phyloP scores from a whole-genome alignment of 2,329 filamentous ascomycete species.

The Fusarium mangiferae region DNA sequence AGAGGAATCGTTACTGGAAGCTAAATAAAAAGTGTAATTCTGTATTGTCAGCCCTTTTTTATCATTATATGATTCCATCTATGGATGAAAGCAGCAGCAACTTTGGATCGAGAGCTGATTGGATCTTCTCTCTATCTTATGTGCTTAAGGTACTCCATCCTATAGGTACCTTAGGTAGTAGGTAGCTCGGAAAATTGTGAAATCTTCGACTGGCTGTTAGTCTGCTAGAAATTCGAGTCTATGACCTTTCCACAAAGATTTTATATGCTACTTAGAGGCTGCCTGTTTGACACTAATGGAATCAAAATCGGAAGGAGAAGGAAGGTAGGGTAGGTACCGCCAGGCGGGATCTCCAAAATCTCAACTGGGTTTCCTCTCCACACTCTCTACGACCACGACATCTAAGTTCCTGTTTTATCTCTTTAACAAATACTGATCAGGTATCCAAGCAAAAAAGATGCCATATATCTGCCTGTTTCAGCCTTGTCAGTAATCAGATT shows the following conservation, averaged over 20 bases:
- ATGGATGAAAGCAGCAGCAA: neutral
- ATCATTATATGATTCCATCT: neutral
- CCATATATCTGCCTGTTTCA: neutral
- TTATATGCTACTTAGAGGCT: neutral
- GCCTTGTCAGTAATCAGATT: neutral
- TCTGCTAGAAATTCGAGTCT: neutral
- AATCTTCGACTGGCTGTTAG: neutral
- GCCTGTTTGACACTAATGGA: neutral
- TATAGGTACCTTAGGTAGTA: too few relatives aligned
- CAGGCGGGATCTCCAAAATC: neutral
- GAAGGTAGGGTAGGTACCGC: neutral
- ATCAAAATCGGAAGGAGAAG: neutral
- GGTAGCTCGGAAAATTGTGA: neutral
- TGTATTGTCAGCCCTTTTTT: neutral
- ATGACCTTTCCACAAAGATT: neutral
- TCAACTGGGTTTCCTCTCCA: neutral
- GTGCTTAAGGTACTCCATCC: neutral
- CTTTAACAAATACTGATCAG: neutral
- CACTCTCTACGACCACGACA: neutral
- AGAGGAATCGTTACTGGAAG: neutral
- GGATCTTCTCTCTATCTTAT: too few relatives aligned
- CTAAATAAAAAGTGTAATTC: neutral
- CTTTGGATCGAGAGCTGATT: neutral
- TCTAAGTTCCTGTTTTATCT: neutral
- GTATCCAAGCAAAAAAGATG: neutral